Evolutionary conservation across 208 protist species (phyloP).

Genomic region (Leishmania amazonensis): DNA sequence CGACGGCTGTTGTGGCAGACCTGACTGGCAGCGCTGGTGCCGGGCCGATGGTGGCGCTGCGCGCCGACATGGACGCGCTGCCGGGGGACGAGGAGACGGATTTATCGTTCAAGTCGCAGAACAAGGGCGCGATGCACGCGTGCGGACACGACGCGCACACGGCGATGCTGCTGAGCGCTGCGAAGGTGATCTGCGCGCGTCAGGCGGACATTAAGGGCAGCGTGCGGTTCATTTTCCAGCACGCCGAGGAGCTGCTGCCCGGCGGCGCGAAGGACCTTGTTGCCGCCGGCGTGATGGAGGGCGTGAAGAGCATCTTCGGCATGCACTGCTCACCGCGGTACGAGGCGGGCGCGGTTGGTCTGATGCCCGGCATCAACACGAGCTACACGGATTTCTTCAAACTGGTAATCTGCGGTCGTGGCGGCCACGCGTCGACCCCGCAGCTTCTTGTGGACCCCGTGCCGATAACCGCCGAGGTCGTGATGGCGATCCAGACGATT

Average conservation of each 20-base stretch:
- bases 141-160: slow-evolving; percentile 74
- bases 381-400: slow-evolving; percentile 51
- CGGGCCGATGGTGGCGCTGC: slow-evolving; percentile 56
- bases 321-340: slow-evolving; percentile 39
- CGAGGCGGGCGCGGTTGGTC: slow-evolving; percentile 34
- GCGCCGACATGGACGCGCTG: slow-evolving; percentile 75
- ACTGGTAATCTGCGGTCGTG: slow-evolving; percentile 52
- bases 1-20: slow-evolving; percentile 53
- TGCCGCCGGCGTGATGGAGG: slow-evolving; percentile 48
- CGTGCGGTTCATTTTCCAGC: slow-evolving; percentile 79
- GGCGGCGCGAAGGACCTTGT: slow-evolving; percentile 62
- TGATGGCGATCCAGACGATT: slow-evolving; percentile 58
- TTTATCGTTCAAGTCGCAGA: slow-evolving; percentile 64
- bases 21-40: slow-evolving; percentile 56
- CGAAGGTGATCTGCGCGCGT: slow-evolving; percentile 64
- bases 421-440: slow-evolving; percentile 63
- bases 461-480: slow-evolving; percentile 58
- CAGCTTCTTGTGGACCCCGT: slow-evolving; percentile 64
- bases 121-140: slow-evolving; percentile 69
- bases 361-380: slow-evolving; percentile 36
- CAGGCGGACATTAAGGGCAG: slow-evolving; percentile 51
- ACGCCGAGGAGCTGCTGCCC: slow-evolving; percentile 67
- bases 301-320: slow-evolving; percentile 63
- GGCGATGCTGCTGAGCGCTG: slow-evolving; percentile 71
- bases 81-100: slow-evolving; percentile 66